phyloP scores from a whole-genome alignment of 306 rosid genomes.

The Ceratonia siliqua region DNA sequence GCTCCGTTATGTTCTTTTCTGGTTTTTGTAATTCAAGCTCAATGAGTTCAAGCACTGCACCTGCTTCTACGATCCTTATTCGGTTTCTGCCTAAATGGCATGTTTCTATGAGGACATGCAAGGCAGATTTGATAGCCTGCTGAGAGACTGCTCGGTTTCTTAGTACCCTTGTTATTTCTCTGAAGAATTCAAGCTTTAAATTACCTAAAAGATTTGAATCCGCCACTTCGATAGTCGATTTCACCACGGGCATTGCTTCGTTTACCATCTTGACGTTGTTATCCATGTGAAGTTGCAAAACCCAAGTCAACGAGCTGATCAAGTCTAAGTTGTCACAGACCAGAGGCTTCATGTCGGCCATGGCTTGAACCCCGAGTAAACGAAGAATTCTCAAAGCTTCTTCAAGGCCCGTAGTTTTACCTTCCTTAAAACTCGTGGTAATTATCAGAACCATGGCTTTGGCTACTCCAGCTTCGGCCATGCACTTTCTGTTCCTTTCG shows the following conservation, averaged over 20 bases:
- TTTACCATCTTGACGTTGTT: constrained; percentile 37
- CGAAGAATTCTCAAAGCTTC: constrained; percentile 51
- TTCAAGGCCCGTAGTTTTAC: constrained; percentile 32
- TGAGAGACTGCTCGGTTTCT: constrained; percentile 37
- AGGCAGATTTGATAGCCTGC: constrained; percentile 47
- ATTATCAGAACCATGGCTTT: constrained; percentile 47
- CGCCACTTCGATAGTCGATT: constrained; percentile 35
- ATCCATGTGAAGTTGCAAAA: constrained; percentile 40
- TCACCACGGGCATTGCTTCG: constrained; percentile 52
- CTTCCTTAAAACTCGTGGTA: constrained; percentile 39
- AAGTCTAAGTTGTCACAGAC: constrained; percentile 48
- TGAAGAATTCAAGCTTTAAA: constrained; percentile 57
- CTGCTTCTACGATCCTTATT: constrained; percentile 54
- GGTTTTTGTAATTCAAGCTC: constrained; percentile 62
- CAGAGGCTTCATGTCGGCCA: constrained; percentile 34
- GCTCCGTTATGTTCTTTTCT: constrained; percentile 51
- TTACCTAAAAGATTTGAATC: constrained; percentile 41
- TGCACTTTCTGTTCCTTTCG: constrained; percentile 46
- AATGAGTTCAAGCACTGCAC: constrained; percentile 51
- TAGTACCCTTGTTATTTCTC: constrained; percentile 36
- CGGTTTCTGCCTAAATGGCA: constrained; percentile 61
- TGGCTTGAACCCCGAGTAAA: constrained; percentile 37
- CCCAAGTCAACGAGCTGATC: constrained; percentile 57
- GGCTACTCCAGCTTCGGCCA: constrained; percentile 62
- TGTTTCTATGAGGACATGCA: constrained; percentile 45